Conservation (phyloP, 2,329 filamentous ascomycete species). For the Fusarium coicis region DNA sequence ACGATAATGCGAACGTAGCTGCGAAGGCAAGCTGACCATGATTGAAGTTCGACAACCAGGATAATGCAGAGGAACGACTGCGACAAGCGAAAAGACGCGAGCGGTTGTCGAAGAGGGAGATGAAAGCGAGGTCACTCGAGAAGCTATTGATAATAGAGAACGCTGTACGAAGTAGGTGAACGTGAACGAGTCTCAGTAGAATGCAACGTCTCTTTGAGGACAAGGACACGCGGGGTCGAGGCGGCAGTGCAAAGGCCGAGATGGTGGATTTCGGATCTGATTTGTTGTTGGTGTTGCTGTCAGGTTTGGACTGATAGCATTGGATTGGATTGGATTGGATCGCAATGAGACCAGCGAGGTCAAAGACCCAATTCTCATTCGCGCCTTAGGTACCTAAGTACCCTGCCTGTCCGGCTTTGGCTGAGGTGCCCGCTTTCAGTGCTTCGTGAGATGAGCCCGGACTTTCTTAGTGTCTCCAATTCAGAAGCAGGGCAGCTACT, state of each 20-base stretch:
- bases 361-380: constrained; percentile 38
- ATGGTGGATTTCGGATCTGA: constrained; percentile 14
- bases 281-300: constrained; percentile 37
- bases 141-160: neutral
- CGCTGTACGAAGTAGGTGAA: neutral
- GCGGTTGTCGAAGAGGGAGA: constrained; percentile 31
- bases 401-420: constrained; percentile 2
- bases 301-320: constrained; percentile 37
- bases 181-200: neutral
- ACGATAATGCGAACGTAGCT: constrained; percentile 45
- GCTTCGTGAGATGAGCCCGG: constrained; percentile 18
- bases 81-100: constrained; percentile 46
- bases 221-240: constrained; percentile 25
- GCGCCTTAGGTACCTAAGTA: constrained; percentile 32
- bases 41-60: constrained; percentile 38
- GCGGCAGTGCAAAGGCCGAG: constrained; percentile 20
- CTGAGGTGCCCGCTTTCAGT: constrained; percentile 14
- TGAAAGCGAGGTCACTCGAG: constrained; percentile 27
- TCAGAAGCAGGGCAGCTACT: constrained; percentile 8
- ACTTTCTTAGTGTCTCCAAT: constrained; percentile 2
- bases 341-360: constrained; percentile 36
- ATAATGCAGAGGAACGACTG: constrained; percentile 38
- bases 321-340: constrained; percentile 27
- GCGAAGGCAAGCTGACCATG: constrained; percentile 49
- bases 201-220: constrained; percentile 23